Conservation (phyloP, 176 grass and related monocot genomes). For the Avena sativa region DNA sequence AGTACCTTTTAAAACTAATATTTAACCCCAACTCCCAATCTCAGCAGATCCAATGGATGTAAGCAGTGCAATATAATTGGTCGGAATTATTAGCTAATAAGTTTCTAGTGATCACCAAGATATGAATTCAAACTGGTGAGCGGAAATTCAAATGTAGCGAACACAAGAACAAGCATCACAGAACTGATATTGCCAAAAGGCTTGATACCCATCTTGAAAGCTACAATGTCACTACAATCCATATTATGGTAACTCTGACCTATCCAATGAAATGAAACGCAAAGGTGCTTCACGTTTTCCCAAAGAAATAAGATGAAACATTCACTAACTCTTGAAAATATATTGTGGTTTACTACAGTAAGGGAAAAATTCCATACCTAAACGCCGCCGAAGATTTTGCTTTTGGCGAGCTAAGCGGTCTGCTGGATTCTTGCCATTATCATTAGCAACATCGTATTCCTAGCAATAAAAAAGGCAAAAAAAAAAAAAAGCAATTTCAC, state of each 20-base stretch:
- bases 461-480: conserved; percentile 43
- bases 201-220: not conserved
- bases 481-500: conserved; percentile 20
- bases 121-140: conserved; percentile 12
- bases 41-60: conserved; percentile 6
- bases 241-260: conserved; percentile 11
- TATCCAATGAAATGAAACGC: conserved; percentile 25
- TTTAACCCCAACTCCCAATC: not conserved
- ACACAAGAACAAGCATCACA: conserved; percentile 4
- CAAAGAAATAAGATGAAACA: conserved; percentile 1
- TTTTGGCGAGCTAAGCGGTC: conserved; percentile 94
- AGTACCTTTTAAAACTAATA: not conserved
- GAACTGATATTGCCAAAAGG: conserved; percentile 24
- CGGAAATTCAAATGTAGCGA: not conserved
- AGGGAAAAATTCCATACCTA: conserved; percentile 69
- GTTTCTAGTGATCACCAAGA: conserved; percentile 13
- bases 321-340: conserved; percentile 6
- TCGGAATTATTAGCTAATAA: conserved; percentile 1
- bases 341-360: conserved; percentile 8
- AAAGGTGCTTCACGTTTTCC: no score
- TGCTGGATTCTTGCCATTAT: conserved; percentile 78
- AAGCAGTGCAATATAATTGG: conserved; percentile 14
- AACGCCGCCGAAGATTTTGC: conserved; percentile 90
- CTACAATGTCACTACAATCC: not conserved
- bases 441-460: conserved; percentile 95